A percentile compares a stretch with the other conserved stretches of the same genome.
Evolutionary conservation across 2,329 filamentous ascomycete species (phyloP).

Genomic region (Xylaria sp.): DNA sequence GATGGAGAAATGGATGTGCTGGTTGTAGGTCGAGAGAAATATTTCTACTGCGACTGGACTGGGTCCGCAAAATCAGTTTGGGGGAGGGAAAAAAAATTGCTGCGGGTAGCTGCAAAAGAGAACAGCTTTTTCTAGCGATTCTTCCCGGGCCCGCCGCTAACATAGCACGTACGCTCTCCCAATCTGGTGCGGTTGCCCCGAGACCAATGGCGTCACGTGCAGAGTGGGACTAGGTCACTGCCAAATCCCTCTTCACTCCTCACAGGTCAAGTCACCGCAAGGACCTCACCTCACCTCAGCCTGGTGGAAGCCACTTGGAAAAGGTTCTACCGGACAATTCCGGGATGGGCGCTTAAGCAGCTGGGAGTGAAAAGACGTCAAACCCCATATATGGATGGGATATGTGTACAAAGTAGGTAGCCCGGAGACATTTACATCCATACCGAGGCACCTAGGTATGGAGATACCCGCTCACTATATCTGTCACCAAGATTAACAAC

Average conservation of each 20-base stretch:
- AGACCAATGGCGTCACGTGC: constrained; percentile 27
- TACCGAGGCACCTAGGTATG: too few relatives aligned
- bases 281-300: neutral
- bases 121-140: constrained; percentile 56
- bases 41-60: constrained; percentile 49
- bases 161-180: constrained; percentile 19
- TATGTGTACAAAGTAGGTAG: too few relatives aligned
- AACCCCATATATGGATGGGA: too few relatives aligned
- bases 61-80: constrained; percentile 44
- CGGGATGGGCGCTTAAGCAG: constrained; percentile 25
- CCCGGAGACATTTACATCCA: too few relatives aligned
- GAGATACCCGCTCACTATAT: too few relatives aligned
- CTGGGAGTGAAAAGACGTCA: constrained; percentile 1
- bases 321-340: constrained; percentile 26
- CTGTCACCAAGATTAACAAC: too few relatives aligned
- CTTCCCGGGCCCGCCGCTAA: constrained; percentile 49
- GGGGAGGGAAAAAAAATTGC: constrained; percentile 56
- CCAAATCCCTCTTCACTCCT: neutral
- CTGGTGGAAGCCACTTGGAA: constrained; percentile 6
- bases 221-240: neutral
- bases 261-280: neutral
- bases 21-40: constrained; percentile 42
- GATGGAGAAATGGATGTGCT: constrained; percentile 19
- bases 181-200: constrained; percentile 29
- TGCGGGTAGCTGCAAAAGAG: constrained; percentile 45